Conservation (phyloP, 805 yeast genomes). For the Blastobotrys robertii region DNA sequence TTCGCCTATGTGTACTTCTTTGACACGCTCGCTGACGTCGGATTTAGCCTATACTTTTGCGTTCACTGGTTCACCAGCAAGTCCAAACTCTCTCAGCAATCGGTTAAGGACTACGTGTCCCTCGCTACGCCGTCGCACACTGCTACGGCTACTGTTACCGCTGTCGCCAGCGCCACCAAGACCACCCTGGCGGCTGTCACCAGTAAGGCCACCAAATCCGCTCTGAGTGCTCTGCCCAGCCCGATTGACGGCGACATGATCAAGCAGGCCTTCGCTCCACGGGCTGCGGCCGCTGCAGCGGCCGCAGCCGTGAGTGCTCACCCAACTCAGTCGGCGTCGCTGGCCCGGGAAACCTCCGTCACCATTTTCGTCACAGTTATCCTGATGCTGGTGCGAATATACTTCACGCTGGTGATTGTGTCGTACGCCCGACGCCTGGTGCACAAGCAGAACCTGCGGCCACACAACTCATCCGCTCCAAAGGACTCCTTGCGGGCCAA, state of each 20-base stretch:
- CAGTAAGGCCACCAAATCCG: neutral
- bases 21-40: constrained; percentile 52
- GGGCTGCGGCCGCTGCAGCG: neutral
- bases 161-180: neutral
- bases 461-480: constrained; percentile 28
- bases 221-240: neutral
- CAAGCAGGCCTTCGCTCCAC: neutral
- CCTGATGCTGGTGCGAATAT: constrained; percentile 38
- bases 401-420: constrained; percentile 44
- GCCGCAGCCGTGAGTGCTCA: constrained; percentile 6
- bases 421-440: constrained; percentile 49
- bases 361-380: constrained; percentile 42
- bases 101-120: neutral
- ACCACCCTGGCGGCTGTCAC: neutral
- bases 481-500: constrained; percentile 23
- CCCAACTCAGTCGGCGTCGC: constrained; percentile 15
- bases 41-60: constrained; percentile 63
- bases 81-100: constrained; percentile 7
- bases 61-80: constrained; percentile 56
- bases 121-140: neutral
- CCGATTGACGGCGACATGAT: neutral
- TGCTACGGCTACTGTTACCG: neutral
- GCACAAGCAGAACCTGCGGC: constrained; percentile 30
- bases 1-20: constrained; percentile 51
- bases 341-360: constrained; percentile 30